Evolutionary conservation across 2,329 filamentous ascomycete species (phyloP).

Genomic region (Neonectria magnoliae): DNA sequence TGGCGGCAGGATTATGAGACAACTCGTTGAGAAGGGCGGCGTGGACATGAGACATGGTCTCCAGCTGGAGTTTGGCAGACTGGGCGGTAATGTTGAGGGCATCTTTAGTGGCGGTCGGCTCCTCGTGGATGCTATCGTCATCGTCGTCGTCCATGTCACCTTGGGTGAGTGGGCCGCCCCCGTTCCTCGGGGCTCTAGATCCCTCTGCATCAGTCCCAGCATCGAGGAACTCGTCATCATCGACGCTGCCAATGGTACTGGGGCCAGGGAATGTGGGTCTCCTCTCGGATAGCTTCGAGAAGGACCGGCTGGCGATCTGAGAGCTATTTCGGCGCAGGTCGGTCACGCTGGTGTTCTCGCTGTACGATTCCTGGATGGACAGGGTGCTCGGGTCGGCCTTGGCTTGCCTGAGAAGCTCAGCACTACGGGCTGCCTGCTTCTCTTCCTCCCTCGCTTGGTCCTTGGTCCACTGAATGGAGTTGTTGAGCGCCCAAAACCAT

Average conservation of each 20-base stretch:
- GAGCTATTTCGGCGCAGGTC: slow-evolving; percentile 57
- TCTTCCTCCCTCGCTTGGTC: slow-evolving; percentile 95
- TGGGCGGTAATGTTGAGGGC: slow-evolving; percentile 97
- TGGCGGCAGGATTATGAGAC: slow-evolving; percentile 72
- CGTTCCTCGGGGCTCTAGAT: slow-evolving; percentile 50
- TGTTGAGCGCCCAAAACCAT: slow-evolving; percentile 99
- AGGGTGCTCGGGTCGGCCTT: slow-evolving; percentile 76
- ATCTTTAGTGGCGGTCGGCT: slow-evolving; percentile 82
- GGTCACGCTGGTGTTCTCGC: slow-evolving; percentile 62
- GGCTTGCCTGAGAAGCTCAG: slow-evolving; percentile 79
- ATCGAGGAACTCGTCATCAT: slow-evolving; percentile 64
- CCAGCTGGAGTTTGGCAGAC: slow-evolving; percentile 90
- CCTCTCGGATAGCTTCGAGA: slow-evolving; percentile 43
- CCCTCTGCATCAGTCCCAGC: slow-evolving; percentile 56
- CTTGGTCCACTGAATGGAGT: slow-evolving; percentile 98
- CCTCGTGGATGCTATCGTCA: slow-evolving; percentile 81
- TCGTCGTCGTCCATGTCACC: slow-evolving; percentile 74
- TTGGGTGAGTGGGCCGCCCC: slow-evolving; percentile 44
- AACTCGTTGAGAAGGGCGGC: slow-evolving; percentile 78
- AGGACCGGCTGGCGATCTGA: slow-evolving; percentile 51
- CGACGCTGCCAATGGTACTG: slow-evolving; percentile 60
- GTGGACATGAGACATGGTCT: slow-evolving; percentile 87
- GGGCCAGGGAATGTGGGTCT: slow-evolving; percentile 51
- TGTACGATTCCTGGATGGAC: slow-evolving; percentile 58
- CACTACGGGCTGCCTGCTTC: slow-evolving; percentile 76